Evolutionary conservation across 2,329 filamentous ascomycete species (phyloP).

Genomic region (Paecilomyces fulvus): DNA sequence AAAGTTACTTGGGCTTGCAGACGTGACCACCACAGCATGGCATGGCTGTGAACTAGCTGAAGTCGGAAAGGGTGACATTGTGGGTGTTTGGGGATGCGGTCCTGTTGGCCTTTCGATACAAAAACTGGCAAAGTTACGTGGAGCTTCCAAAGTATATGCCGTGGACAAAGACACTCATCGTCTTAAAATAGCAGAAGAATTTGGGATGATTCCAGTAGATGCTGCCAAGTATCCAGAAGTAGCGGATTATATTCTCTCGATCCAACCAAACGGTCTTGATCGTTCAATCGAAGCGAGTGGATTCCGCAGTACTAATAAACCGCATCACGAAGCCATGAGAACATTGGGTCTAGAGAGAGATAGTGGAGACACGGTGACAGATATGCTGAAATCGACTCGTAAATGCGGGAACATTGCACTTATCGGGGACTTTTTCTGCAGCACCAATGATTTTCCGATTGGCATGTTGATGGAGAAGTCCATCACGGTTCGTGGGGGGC

Average conservation of each 20-base stretch:
- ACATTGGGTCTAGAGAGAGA: slow-evolving; percentile 17
- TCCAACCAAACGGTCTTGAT: slow-evolving; percentile 22
- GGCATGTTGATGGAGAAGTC: slow-evolving; percentile 26
- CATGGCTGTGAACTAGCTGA: slow-evolving; percentile 24
- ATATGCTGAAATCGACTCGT: slow-evolving; percentile 19
- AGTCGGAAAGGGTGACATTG: slow-evolving; percentile 19
- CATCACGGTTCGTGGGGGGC: slow-evolving; percentile 22
- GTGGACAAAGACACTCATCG: slow-evolving; percentile 24
- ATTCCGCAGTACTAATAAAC: slow-evolving; percentile 15
- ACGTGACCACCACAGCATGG: slow-evolving; percentile 26
- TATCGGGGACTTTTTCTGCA: slow-evolving; percentile 22
- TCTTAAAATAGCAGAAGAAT: slow-evolving; percentile 17
- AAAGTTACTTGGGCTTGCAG: slow-evolving; percentile 21
- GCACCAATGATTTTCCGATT: slow-evolving; percentile 21
- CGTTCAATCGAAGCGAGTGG: slow-evolving; percentile 22
- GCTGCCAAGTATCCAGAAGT: slow-evolving; percentile 15
- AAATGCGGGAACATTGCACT: slow-evolving; percentile 22
- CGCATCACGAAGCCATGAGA: slow-evolving; percentile 14
- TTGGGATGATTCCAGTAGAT: slow-evolving; percentile 22
- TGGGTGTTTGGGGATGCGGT: slow-evolving; percentile 26
- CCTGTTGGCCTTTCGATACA: slow-evolving; percentile 23
- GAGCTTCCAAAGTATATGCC: slow-evolving; percentile 24
- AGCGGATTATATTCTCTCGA: slow-evolving; percentile 20
- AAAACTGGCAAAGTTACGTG: slow-evolving; percentile 19
- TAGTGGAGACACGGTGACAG: slow-evolving; percentile 19